phyloP scores from a whole-genome alignment of 768 basidiomycete genomes.

The Rhizopogon vinicolor region DNA sequence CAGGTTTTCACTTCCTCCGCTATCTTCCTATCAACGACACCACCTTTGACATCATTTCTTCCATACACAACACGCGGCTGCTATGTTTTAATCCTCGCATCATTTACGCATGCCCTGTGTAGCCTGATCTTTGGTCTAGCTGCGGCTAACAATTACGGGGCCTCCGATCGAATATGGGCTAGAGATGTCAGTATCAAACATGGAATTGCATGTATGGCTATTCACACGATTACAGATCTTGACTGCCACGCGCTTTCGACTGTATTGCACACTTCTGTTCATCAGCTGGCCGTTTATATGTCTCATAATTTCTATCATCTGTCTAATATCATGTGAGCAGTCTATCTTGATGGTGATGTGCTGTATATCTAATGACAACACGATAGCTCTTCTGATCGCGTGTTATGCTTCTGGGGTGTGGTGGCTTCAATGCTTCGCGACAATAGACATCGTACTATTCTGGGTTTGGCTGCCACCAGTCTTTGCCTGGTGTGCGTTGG shows the following conservation, averaged over 20 bases:
- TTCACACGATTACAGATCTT: neutral
- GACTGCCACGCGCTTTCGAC: neutral
- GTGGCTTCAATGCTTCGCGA: neutral
- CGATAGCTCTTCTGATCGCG: neutral
- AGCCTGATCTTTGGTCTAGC: neutral
- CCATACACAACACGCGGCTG: neutral
- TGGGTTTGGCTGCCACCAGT: too few relatives aligned
- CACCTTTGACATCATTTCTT: neutral
- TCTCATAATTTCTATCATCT: neutral
- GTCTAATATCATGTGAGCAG: neutral
- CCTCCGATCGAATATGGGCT: neutral
- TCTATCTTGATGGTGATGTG: too few relatives aligned
- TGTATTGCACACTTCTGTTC: neutral
- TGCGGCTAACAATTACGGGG: neutral
- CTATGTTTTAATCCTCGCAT: neutral
- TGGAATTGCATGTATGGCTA: neutral
- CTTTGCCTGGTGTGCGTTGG: too few relatives aligned
- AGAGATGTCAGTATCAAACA: neutral
- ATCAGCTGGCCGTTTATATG: neutral
- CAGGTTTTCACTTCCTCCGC: constrained; percentile 1
- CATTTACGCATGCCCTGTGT: constrained; percentile 1
- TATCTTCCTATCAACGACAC: neutral
- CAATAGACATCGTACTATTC: neutral
- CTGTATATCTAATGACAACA: neutral
- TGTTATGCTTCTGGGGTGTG: neutral